Conservation (phyloP, 2,329 filamentous ascomycete species). For the Penicillium sp. region DNA sequence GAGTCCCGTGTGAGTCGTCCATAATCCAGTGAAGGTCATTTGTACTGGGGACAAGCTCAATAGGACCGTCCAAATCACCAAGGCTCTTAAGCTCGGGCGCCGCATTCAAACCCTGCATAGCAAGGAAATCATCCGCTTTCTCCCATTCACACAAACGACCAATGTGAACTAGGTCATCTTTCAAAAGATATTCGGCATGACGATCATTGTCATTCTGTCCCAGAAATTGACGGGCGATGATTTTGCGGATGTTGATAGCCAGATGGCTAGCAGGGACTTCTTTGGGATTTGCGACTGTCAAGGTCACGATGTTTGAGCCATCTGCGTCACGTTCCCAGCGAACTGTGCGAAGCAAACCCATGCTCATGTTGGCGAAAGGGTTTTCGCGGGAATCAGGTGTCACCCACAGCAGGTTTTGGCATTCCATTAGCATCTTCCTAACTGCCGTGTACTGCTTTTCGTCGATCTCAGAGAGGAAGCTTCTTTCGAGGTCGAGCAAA, state of each 20-base stretch:
- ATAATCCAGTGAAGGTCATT: constrained; percentile 7
- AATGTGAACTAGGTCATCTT: constrained; percentile 10
- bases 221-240: constrained; percentile 17
- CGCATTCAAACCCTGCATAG: constrained; percentile 3
- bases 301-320: constrained; percentile 16
- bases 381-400: not conserved
- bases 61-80: constrained; percentile 1
- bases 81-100: constrained; percentile 4
- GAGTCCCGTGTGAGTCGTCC: constrained; percentile 1
- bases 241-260: not conserved
- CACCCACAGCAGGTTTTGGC: constrained; percentile 16
- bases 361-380: constrained; percentile 13
- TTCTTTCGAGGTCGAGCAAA: constrained; percentile 13
- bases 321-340: constrained; percentile 21
- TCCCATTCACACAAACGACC: constrained; percentile 16
- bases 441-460: constrained; percentile 3
- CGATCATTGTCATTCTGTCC: constrained; percentile 3
- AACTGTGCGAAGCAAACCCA: constrained; percentile 20
- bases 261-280: not conserved
- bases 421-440: constrained; percentile 8
- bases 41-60: constrained; percentile 3
- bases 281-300: constrained; percentile 4
- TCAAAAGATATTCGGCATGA: constrained; percentile 19
- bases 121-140: constrained; percentile 13
- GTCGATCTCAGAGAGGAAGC: constrained; percentile 2